These are phyloP conservation scores for Geranium brycei DNA, from an alignment of 345 rosid genomes.

Conservation along the genomic window DNA sequence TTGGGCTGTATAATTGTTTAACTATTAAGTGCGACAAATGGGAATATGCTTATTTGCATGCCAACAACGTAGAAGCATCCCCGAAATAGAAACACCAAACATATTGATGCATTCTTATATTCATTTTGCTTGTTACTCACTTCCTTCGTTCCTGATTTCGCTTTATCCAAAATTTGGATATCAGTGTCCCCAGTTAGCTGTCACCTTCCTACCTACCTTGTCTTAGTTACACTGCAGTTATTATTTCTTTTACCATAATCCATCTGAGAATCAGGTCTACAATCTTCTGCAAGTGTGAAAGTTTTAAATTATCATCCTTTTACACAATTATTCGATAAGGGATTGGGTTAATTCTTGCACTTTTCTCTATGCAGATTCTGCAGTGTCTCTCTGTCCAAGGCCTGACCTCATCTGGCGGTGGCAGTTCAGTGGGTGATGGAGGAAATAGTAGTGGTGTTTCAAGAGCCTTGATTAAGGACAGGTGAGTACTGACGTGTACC, in stretches of 20 bases:
- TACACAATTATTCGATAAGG: background rate
- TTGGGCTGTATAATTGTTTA: background rate
- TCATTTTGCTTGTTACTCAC: background rate
- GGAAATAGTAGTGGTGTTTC: conserved; percentile 92
- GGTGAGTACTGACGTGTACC: conserved; percentile 22
- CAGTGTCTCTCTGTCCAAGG: conserved; percentile 83
- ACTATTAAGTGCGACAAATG: background rate
- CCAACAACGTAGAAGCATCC: background rate
- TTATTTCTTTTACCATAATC: background rate
- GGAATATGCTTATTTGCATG: background rate
- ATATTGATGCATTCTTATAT: background rate
- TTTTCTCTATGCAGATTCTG: conserved; percentile 39
- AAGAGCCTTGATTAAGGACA: conserved; percentile 74
- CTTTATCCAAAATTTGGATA: too few species aligned
- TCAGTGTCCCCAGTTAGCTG: too few species aligned
- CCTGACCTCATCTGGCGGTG: conserved; percentile 86
- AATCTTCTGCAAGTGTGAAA: background rate
- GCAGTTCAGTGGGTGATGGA: conserved; percentile 46
- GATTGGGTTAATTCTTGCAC: background rate
- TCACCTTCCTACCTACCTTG: background rate
- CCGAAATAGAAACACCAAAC: background rate
- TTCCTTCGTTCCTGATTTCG: background rate
- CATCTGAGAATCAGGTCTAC: background rate
- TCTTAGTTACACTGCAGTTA: background rate
- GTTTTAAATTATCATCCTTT: background rate